These are phyloP conservation scores for Polyrhizophydium stewartii DNA, from an alignment of 371 early-diverging fungal species.

Conservation along the genomic window DNA sequence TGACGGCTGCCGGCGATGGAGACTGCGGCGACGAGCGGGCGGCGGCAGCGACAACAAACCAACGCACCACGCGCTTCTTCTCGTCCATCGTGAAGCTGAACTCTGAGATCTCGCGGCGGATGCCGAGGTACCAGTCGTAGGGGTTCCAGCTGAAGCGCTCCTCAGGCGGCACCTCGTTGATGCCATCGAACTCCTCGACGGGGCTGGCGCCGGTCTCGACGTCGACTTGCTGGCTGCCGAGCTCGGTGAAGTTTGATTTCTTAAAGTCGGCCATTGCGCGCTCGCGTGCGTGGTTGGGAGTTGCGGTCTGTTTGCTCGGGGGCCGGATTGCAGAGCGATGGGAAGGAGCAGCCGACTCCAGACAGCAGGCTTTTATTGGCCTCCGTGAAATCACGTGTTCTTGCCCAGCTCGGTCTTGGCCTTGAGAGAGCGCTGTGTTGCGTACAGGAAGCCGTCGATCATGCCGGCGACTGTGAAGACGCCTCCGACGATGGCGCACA, in stretches of 20 bases:
- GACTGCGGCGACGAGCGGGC: background rate
- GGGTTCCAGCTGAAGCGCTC: conserved; percentile 42
- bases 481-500: conserved; percentile 93
- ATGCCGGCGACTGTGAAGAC: conserved; percentile 93
- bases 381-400: background rate
- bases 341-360: too few species aligned
- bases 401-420: conserved; percentile 90
- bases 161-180: conserved; percentile 29
- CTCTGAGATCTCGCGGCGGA: conserved; percentile 34
- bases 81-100: conserved; percentile 41
- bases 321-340: too few species aligned
- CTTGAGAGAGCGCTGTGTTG: conserved; percentile 73
- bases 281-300: too few species aligned
- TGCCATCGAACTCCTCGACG: conserved; percentile 11
- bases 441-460: conserved; percentile 85
- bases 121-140: conserved; percentile 38
- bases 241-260: conserved; percentile 1
- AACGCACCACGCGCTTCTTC: conserved; percentile 43
- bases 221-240: background rate
- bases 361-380: too few species aligned
- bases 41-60: background rate
- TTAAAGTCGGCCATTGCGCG: background rate
- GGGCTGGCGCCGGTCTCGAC: background rate
- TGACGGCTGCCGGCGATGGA: too few species aligned
- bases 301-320: too few species aligned